phyloP scores from a whole-genome alignment of 495 filamentous ascomycete genomes.

The Copromyces sp. region DNA sequence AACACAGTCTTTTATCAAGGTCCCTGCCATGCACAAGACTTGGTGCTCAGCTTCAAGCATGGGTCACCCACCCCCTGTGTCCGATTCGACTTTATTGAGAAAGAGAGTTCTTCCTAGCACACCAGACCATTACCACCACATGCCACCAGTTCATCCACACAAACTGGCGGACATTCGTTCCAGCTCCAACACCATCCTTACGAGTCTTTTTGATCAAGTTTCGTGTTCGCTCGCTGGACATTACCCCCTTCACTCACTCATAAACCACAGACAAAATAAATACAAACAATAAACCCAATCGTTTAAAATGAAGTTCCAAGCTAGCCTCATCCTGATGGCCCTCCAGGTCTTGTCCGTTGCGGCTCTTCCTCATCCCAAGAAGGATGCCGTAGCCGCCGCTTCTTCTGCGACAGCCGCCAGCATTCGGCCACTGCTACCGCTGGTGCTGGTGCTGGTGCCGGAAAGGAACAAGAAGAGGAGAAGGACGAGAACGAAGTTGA shows the following conservation, averaged over 20 bases:
- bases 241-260: not conserved
- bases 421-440: slow-evolving; percentile 1
- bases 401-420: not conserved
- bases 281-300: not conserved
- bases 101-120: not conserved
- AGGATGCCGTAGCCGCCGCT: not conserved
- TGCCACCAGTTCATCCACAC: not conserved
- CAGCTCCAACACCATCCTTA: not conserved
- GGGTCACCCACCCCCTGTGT: not conserved
- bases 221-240: not conserved
- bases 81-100: not conserved
- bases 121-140: not conserved
- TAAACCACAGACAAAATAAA: not conserved
- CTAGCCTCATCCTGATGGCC: slow-evolving; percentile 12
- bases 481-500: slow-evolving; percentile 18
- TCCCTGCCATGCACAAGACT: not conserved
- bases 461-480: slow-evolving; percentile 7
- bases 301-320: slow-evolving; percentile 18
- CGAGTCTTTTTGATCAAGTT: not conserved
- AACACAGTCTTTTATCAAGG: not conserved
- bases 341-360: slow-evolving; percentile 16
- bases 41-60: not conserved
- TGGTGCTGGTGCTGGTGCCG: slow-evolving; percentile 1
- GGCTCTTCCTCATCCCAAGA: slow-evolving; percentile 12
- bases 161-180: not conserved